Conservation (phyloP, 371 early-diverging fungal genomes). For the Apophysomyces ossiformis region DNA sequence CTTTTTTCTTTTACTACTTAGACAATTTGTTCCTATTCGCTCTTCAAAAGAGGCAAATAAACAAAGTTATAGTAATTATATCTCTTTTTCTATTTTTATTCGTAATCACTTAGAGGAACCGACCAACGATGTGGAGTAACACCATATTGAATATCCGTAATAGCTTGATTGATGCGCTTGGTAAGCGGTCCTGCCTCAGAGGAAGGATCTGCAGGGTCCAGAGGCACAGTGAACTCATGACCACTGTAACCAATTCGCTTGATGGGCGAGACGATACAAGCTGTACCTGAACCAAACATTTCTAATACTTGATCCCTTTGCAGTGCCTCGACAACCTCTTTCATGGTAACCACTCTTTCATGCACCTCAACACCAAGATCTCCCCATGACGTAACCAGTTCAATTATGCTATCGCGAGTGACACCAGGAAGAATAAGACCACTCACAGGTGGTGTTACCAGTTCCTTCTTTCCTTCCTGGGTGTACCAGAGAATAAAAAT, state of each 20-base stretch:
- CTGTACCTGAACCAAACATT: conserved; percentile 93
- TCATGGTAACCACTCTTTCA: conserved; percentile 82
- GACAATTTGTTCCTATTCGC: no score
- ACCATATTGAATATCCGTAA: conserved; percentile 92
- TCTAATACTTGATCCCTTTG: conserved; percentile 70
- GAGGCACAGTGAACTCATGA: conserved; percentile 71
- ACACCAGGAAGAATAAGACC: conserved; percentile 94
- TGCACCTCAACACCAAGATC: conserved; percentile 78
- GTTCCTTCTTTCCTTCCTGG: conserved; percentile 73
- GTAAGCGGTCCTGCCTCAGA: conserved; percentile 86
- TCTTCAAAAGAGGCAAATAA: not conserved
- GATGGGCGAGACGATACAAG: conserved; percentile 91
- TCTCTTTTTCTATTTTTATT: not conserved
- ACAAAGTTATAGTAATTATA: not conserved
- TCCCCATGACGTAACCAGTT: conserved; percentile 73
- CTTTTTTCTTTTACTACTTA: no score
- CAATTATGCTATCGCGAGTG: conserved; percentile 87
- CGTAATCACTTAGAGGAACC: not conserved
- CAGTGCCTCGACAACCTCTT: conserved; percentile 70
- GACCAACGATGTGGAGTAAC: conserved; percentile 61
- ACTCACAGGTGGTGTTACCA: conserved; percentile 92
- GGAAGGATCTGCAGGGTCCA: conserved; percentile 76
- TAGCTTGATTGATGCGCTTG: conserved; percentile 73
- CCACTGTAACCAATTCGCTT: conserved; percentile 73
- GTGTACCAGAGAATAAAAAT: conserved; percentile 85